A percentile compares a stretch with the other conserved stretches of the same genome.
phyloP scores from a whole-genome alignment of 2,329 filamentous ascomycete species.

The Ceratocystis diversiconidia region DNA sequence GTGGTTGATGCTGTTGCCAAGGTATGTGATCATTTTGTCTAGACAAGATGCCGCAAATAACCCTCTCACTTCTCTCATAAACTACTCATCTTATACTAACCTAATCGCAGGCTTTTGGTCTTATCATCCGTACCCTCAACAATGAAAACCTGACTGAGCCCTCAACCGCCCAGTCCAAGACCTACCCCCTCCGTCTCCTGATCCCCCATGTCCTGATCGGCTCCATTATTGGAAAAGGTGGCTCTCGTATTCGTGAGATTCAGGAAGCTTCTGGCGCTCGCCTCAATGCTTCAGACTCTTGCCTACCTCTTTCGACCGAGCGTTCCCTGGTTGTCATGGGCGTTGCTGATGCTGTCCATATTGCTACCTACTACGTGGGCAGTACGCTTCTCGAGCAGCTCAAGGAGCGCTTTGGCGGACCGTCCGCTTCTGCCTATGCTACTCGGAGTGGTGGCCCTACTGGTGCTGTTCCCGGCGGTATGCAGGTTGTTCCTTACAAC shows the following conservation, averaged over 20 bases:
- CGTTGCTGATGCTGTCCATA: constrained; percentile 95
- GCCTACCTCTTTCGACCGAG: constrained; percentile 86
- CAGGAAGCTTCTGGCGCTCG: constrained; percentile 94
- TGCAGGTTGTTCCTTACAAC: constrained; percentile 98
- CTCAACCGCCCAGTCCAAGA: constrained; percentile 89
- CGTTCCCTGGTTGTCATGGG: constrained; percentile 96
- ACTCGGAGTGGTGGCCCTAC: constrained; percentile 87
- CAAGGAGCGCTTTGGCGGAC: constrained; percentile 89
- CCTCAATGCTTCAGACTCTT: constrained; percentile 90
- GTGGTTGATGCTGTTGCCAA: constrained; percentile 94
- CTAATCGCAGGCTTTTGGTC: constrained; percentile 63
- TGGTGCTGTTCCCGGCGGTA: constrained; percentile 85
- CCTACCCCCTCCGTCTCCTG: constrained; percentile 86
- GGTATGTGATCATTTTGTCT: constrained; percentile 34
- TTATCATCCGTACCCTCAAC: constrained; percentile 96
- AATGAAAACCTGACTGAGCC: constrained; percentile 82
- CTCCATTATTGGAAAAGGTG: constrained; percentile 95
- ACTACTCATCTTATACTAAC: constrained; percentile 22
- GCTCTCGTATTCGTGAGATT: constrained; percentile 91
- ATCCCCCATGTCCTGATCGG: constrained; percentile 96
- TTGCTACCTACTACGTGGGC: constrained; percentile 96
- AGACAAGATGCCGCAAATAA: background rate
- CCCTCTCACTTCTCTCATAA: background rate
- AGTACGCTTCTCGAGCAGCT: constrained; percentile 96
- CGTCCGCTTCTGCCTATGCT: constrained; percentile 92